Conservation (phyloP, 352 stramenopile species). For the Blastocystis sp. region DNA sequence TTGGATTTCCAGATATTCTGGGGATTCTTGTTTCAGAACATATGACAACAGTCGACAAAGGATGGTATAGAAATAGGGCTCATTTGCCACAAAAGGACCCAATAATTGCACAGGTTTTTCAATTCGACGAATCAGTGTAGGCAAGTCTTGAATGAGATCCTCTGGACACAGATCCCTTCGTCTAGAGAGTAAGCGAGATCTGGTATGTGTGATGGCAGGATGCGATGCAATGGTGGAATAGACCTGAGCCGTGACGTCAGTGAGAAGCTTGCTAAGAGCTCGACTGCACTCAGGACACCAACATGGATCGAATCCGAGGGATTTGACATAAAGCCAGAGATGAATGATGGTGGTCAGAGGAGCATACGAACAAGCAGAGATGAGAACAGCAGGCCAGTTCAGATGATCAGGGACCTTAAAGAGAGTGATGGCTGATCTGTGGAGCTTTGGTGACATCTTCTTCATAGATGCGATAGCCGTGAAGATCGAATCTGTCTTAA, state of each 20-base stretch:
- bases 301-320: background rate
- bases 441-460: conserved; percentile 1
- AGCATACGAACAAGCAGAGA: background rate
- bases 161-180: background rate
- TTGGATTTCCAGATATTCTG: background rate
- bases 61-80: conserved; percentile 32
- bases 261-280: background rate
- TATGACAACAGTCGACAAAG: background rate
- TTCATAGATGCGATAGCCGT: background rate
- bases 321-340: background rate
- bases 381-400: background rate
- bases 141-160: background rate
- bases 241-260: background rate
- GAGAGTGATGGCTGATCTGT: background rate
- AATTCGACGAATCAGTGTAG: background rate
- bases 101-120: background rate
- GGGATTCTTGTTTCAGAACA: background rate
- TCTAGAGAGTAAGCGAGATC: background rate
- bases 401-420: background rate
- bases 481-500: conserved; percentile 30
- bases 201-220: background rate
- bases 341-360: background rate
- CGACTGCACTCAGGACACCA: background rate
- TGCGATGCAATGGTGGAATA: background rate
- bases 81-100: conserved; percentile 2